These are phyloP conservation scores for Cercospora citrullina DNA, from an alignment of 2,329 filamentous ascomycete species.

Conservation along the genomic window DNA sequence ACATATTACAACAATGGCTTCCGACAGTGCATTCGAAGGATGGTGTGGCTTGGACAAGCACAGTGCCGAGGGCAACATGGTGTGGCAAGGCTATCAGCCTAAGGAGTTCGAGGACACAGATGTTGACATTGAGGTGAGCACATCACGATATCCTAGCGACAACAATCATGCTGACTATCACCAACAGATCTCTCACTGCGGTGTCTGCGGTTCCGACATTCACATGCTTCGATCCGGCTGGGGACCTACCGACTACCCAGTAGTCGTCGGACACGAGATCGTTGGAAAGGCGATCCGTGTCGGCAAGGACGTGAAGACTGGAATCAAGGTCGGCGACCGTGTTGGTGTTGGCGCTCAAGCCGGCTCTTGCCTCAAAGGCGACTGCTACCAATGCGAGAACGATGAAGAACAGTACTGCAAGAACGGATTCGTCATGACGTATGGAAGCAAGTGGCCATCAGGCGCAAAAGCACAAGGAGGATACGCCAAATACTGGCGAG, in stretches of 20 bases:
- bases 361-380: constrained; percentile 47
- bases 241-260: constrained; percentile 34
- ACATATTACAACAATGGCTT: constrained; percentile 19
- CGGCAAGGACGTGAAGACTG: constrained; percentile 35
- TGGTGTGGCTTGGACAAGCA: constrained; percentile 56
- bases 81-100: constrained; percentile 48
- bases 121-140: constrained; percentile 40
- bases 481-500: constrained; percentile 55
- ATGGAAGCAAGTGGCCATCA: constrained; percentile 29
- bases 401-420: constrained; percentile 49
- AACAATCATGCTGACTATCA: not conserved
- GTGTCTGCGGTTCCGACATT: constrained; percentile 39
- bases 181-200: constrained; percentile 40
- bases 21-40: constrained; percentile 56
- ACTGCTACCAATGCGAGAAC: constrained; percentile 56
- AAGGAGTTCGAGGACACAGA: constrained; percentile 45
- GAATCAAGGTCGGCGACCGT: constrained; percentile 42
- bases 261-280: constrained; percentile 40
- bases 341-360: constrained; percentile 55
- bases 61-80: constrained; percentile 56
- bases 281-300: constrained; percentile 40
- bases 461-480: constrained; percentile 60
- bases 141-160: too few species aligned
- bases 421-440: constrained; percentile 33
- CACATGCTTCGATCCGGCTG: constrained; percentile 43